Evolutionary conservation across 129 eudicot genomes (phyloP), one percentile per base, ranked within the genome.

Genomic region (Helianthus tuberosus): DNA sequence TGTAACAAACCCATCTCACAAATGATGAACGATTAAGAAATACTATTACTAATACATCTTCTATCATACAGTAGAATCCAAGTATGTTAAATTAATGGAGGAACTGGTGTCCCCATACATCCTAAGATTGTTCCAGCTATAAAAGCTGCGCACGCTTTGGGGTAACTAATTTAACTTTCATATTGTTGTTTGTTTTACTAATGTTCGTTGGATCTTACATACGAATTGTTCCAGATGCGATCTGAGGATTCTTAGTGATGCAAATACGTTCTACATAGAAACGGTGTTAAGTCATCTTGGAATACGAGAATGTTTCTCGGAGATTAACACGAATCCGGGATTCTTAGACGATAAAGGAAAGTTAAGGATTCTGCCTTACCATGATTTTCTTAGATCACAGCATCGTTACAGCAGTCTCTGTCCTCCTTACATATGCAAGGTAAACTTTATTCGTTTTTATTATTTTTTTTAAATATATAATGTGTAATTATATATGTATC

Each of bases 381-480:
- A 88, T 83, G 89, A 86, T 72, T 83, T 86, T 53, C 65, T 64
- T 27, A 68, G 52, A 1, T 64, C 85, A 11, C 69, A 89, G 11
- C 98, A 93, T 76, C 88, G 88, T 46, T 93, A 20, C 23, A 20
- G 98, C 72, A 64, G 1, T 15, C 88, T 71, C 49, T 93, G 98
- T 60, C 96, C 96, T 78, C 97, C 96, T 4, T 90, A 93, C 84
- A 88, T 93, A 97, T 93, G 98, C 87, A 93, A 94, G 98, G 98
- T 92, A 85, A 3, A 27, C 6, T 3, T 14, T 50, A 62, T 51
- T 35, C 15, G 13, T 60, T 14, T 48, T 27, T 27, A 20, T 20
- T 20, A 20, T 20, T 20, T 20, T 3, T 62, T 5, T 46, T 20
- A 5, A 2, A 20, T 0, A 20, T 20, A 20, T 20, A 20, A 20